phyloP scores from a whole-genome alignment of 208 protist genomes.

The Acanthamoeba sp. region DNA sequence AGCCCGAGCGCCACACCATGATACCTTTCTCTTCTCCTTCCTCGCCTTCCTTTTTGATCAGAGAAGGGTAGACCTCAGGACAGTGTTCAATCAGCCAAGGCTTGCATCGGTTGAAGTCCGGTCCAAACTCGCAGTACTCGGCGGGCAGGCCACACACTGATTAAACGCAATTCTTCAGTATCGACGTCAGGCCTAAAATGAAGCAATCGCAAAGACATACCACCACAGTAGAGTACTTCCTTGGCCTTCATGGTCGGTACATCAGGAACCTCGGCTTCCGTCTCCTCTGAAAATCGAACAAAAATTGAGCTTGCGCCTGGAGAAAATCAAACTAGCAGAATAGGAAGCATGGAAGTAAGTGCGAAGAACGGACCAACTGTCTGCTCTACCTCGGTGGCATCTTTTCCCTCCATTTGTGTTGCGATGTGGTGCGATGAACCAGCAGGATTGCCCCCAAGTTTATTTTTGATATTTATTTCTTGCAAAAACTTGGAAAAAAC shows the following conservation, averaged over 20 bases:
- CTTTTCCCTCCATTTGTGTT: slow-evolving; percentile 1
- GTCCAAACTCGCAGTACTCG: slow-evolving; percentile 78
- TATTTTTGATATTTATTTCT: background rate
- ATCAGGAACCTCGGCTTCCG: background rate
- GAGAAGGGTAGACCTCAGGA: slow-evolving; percentile 61
- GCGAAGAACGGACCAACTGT: background rate
- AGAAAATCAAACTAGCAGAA: background rate
- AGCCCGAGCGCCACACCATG: too few relatives aligned
- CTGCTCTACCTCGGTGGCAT: background rate
- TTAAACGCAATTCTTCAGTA: too few relatives aligned
- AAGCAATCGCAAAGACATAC: background rate
- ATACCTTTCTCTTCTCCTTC: background rate
- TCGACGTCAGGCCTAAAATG: too few relatives aligned
- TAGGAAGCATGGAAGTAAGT: background rate
- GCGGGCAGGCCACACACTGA: slow-evolving; percentile 75
- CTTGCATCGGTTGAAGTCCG: slow-evolving; percentile 77
- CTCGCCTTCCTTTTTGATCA: slow-evolving; percentile 38
- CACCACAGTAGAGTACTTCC: background rate
- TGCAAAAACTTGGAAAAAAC: background rate
- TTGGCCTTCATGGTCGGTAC: background rate
- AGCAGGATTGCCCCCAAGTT: background rate
- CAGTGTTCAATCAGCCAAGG: slow-evolving; percentile 76
- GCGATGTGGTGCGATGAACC: background rate
- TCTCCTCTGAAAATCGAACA: background rate
- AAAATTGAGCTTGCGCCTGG: too few relatives aligned